Percentiles rank a stretch among this genome's conserved stretches.
Evolutionary conservation across 495 filamentous ascomycete species (phyloP).

Genomic region (Podospora pseudopauciseta): DNA sequence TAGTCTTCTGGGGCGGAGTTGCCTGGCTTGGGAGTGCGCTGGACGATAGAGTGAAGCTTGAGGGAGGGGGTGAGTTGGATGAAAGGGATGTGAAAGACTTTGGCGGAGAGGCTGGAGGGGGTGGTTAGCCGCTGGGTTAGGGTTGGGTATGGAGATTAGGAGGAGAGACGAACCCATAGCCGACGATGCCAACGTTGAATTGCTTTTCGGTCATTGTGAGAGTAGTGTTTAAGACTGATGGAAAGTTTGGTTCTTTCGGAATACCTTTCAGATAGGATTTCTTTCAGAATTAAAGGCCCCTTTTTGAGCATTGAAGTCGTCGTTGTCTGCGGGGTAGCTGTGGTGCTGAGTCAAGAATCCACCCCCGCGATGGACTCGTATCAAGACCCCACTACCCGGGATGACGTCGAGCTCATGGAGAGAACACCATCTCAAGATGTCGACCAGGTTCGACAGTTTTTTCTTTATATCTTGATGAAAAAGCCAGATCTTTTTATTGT

Average conservation of each 20-base stretch:
- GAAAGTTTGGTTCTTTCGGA: not conserved
- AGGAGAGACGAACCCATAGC: conserved; percentile 46
- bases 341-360: not conserved
- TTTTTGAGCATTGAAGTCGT: not conserved
- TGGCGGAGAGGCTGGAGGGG: conserved; percentile 65
- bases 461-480: too few relatives aligned
- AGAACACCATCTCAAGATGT: not conserved
- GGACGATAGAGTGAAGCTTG: conserved; percentile 72
- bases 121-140: conserved; percentile 16
- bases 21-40: conserved; percentile 51
- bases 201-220: conserved; percentile 29
- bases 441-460: not conserved
- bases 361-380: not conserved
- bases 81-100: conserved; percentile 88
- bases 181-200: conserved; percentile 53
- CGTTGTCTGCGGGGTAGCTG: conserved; percentile 1
- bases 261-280: not conserved
- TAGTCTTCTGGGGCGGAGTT: conserved; percentile 69
- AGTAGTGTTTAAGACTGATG: not conserved
- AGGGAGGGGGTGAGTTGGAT: conserved; percentile 62
- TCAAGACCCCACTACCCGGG: not conserved
- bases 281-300: not conserved
- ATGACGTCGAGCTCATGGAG: not conserved
- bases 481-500: too few relatives aligned
- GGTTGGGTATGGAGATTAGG: too few relatives aligned